A percentile compares a stretch with the other conserved stretches of the same genome.
Conservation (phyloP, 75 land plant genomes). For the Adiantum capillusveneris region DNA sequence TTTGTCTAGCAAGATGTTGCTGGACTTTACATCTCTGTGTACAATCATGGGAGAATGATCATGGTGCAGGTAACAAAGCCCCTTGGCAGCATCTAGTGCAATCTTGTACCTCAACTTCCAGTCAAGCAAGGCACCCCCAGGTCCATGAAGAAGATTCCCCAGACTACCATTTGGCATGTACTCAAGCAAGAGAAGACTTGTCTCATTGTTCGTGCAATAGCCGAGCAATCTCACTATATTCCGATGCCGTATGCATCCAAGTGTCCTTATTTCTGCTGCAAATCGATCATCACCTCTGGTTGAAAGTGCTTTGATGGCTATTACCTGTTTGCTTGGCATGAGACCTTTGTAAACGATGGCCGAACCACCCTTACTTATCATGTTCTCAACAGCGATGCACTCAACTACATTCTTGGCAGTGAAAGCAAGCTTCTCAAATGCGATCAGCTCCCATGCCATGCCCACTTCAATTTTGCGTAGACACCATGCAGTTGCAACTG, state of each 20-base stretch:
- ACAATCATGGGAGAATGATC: constrained; percentile 69
- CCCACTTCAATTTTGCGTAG: not conserved
- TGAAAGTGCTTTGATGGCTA: constrained; percentile 17
- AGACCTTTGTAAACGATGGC: constrained; percentile 24
- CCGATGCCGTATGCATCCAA: constrained; percentile 76
- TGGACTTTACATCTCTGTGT: constrained; percentile 83
- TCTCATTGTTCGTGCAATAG: constrained; percentile 77
- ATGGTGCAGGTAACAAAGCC: constrained; percentile 79
- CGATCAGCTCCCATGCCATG: not conserved
- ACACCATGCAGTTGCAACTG: not conserved
- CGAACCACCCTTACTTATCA: constrained; percentile 23
- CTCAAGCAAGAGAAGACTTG: constrained; percentile 76
- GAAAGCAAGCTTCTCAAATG: constrained; percentile 11
- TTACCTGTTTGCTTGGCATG: constrained; percentile 15
- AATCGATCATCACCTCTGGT: not conserved
- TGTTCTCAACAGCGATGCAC: constrained; percentile 14
- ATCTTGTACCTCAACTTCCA: constrained; percentile 66
- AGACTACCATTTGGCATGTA: constrained; percentile 96
- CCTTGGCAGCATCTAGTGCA: constrained; percentile 72
- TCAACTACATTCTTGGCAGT: constrained; percentile 8
- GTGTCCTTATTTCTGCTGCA: constrained; percentile 68
- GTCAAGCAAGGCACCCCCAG: constrained; percentile 58
- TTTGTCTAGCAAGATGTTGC: constrained; percentile 70
- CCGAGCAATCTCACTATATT: constrained; percentile 77
- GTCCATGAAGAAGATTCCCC: constrained; percentile 77